Percentiles rank a stretch among this genome's conserved stretches.
Conservation (phyloP, 2,329 filamentous ascomycete species). For the Colletotrichum incanum region DNA sequence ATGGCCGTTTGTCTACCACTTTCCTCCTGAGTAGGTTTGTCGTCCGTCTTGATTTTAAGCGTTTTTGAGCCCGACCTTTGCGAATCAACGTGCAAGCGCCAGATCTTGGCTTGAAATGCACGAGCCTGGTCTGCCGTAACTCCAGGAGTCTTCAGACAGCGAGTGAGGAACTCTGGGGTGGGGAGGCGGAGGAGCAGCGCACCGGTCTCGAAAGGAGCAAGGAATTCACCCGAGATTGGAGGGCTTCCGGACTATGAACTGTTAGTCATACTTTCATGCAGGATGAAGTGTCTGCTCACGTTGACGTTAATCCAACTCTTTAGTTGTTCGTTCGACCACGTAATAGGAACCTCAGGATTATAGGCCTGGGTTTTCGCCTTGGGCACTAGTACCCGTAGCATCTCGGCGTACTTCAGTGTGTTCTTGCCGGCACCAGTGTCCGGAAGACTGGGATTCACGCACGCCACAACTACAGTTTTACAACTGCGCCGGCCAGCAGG, state of each 20-base stretch:
- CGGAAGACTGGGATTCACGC: conserved; percentile 62
- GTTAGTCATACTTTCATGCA: background rate
- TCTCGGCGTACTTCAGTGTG: conserved; percentile 64
- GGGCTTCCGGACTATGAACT: conserved; percentile 57
- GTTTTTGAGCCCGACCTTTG: conserved; percentile 41
- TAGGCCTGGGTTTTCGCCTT: conserved; percentile 45
- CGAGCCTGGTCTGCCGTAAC: conserved; percentile 57
- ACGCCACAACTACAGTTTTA: conserved; percentile 63
- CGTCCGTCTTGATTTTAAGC: background rate
- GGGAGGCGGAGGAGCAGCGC: conserved; percentile 59
- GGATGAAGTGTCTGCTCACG: conserved; percentile 49
- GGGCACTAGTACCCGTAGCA: conserved; percentile 59
- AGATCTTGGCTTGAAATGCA: conserved; percentile 60
- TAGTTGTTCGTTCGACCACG: conserved; percentile 58
- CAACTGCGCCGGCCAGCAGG: conserved; percentile 55
- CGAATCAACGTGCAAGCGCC: conserved; percentile 60
- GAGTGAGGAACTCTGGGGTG: conserved; percentile 56
- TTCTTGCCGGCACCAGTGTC: conserved; percentile 64
- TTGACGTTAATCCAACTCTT: conserved; percentile 58
- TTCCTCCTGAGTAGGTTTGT: background rate
- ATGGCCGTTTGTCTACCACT: background rate
- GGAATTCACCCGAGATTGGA: conserved; percentile 50
- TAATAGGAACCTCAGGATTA: conserved; percentile 51
- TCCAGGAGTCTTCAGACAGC: conserved; percentile 56
- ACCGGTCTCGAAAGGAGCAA: conserved; percentile 60